Base-by-base conservation (phyloP, 257 asterid genomes). In the Primulina eburnea region DNA sequence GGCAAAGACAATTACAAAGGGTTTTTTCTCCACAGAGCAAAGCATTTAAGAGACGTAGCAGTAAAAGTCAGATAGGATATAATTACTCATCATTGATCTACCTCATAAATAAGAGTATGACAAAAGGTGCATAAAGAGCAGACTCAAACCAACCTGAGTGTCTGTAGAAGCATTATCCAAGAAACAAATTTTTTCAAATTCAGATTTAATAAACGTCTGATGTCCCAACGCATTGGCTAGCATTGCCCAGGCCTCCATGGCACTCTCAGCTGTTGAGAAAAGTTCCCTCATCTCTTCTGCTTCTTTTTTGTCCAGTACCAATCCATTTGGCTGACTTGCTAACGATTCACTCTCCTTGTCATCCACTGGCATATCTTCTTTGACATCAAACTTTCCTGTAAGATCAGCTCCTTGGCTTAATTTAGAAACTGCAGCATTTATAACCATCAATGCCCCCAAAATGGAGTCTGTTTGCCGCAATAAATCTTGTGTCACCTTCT, bases 181-280 rank as follows among this genome's bases (percentile, higher is more conserved):
- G 86, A 94, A 94, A 78, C 97, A 91, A 28, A 88, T 87, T 73
- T 94, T 94, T 53, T 88, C 96, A 58, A 94, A 94, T 86, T 94
- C 99, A 20, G 99, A 94, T 80, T 89, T 89, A 61, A 94, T 89
- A 77, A 94, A 94, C 38, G 96, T 91, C 2, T 96, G 95, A 77
- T 94, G 99, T 64, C 99, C 99, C 84, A 89, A 69, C 20, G 99
- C 90, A 64, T 91, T 89, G 11, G 96, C 99, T 43, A 94, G 82
- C 97, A 94, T 79, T 37, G 99, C 97, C 99, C 99, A 91, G 62
- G 99, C 99, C 79, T 94, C 99, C 97, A 91, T 91, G 71, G 99
- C 99, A 85, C 96, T 94, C 84, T 94, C 99, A 50, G 97, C 99
- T 16, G 89, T 91, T 33, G 92, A 87, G 80, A 94, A 94, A 50